Base-by-base conservation (phyloP, 1,284 basidiomycete species). In the Melanopsichium pennsylvanicum region DNA sequence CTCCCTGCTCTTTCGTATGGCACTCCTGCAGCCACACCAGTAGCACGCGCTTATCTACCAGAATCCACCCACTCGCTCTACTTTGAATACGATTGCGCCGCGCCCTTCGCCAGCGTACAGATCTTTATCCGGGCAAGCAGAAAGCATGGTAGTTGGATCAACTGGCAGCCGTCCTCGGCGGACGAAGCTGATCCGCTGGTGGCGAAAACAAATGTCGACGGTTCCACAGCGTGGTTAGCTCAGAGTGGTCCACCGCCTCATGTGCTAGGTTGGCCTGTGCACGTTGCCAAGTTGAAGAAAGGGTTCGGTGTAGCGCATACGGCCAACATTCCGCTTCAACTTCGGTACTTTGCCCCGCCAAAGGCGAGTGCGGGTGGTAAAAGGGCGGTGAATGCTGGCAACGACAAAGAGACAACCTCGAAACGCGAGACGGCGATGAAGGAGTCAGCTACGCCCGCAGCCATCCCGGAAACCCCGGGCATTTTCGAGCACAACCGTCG, bases 41-140 rank as follows among this genome's bases (percentile, higher is more conserved):
- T 50, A n/a, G 34, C 25, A 6, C 37, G 32, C 16, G 27, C 32
- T 13, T 16, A 41, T 3, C 32, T 72, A 25, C 62, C 74, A 4
- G 46, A 58, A 10, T 38, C 74, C 8, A 76, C 74, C 8, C 75
- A 78, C 46, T 55, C 59, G 34, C 59, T 78, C 9, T 67, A 67
- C 40, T 78, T 78, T 31, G 75, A 76, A 25, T 76, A 76, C 62
- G 75, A 78, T 41, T 76, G 74, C 52, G 72, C 74, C 1, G 58
- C 75, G 12, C 74, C 75, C 4, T 57, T 42, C 12, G 74, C 74
- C 13, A 69, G 58, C 19, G 56, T 76, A 10, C 74, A 78, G 58
- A 67, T 78, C 44, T 78, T 76, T 29, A 42, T 78, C 18, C 69
- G 75, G 32, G 75, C 75, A 12, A 63, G 57, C 37, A 62, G 75